Evolutionary conservation across 805 yeast genomes (phyloP), one percentile per base, ranked within the genome.

Genomic region (Hermanozyma aechmeae): DNA sequence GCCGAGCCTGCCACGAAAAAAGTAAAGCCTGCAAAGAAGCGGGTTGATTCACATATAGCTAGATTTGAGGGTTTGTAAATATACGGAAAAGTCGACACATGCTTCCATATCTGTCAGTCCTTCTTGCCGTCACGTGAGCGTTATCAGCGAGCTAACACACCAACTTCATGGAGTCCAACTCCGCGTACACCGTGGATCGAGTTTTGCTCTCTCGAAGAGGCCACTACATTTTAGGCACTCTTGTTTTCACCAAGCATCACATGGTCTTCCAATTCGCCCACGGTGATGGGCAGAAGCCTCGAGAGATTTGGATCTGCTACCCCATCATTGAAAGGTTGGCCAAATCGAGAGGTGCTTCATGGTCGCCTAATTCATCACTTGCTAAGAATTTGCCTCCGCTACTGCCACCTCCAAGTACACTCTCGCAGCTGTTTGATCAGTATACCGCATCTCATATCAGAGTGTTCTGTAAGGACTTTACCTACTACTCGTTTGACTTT

Each of bases 221-320:
- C 6, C 53, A 50, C 29, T 43, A 53, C 29, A 48, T 59, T 19
- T 35, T 33, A 6, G 69, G 69, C 11, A 48, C 51, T n/a, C 48
- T 62, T n/a, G 35, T 55, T 5, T 43, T 62, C 20, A 53, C 64
- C 3, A 46, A 53, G 2, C 48, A 40, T 34, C 69, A 62, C 38
- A 48, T 61, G 33, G 65, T 62, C 6, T 62, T 62, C 10, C 10
- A 7, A 7, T 17, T 17, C 10, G 20, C 10, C 20, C 20, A n/a
- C n/a, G n/a, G n/a, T n/a, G n/a, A n/a, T n/a, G n/a, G n/a, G n/a
- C n/a, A n/a, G n/a, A 33, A 34, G 39, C 46, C 61, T 6, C 61
- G 75, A 33, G 97, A 92, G 51, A 71, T 84, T 17, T 92, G 97
- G 98, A 68, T 85, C 17, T 80, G 94, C 34, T 89, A 85, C 52